Evolutionary conservation across 345 rosid species (phyloP), one percentile per base, ranked within the genome.

Genomic region (Sisymbrium altissimum): DNA sequence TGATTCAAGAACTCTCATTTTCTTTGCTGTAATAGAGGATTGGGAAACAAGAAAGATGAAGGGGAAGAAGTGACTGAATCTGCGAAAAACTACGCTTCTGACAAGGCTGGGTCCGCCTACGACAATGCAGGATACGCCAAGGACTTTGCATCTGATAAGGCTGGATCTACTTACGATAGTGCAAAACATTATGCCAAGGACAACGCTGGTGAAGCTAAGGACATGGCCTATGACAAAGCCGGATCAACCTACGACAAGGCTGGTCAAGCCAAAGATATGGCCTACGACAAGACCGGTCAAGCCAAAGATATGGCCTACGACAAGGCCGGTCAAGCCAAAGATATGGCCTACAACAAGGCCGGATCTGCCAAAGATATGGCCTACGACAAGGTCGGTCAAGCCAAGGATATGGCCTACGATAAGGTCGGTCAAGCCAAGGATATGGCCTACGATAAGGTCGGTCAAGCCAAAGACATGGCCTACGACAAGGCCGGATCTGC

Each of bases 41-140:
- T 70, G 30, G 66, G 80, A 63, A 70, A 7, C 69, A 60, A 66
- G 58, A 72, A 58, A 66, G 64, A 64, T n/a, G 73, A 59, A 67
- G 81, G 41, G 6, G 66, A 71, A 59, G 68, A 72, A 46, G 41
- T 25, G 41, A 64, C 41, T 5, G 68, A 50, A 38, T 45, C 72
- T 38, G 64, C 68, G 0, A 72, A 57, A 68, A 49, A 59, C 41
- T 65, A 53, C 13, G 80, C 66, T 8, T 44, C 21, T 21, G 63
- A 59, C 27, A 64, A 39, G 56, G 79, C 79, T 39, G 83, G 69
- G 53, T 76, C 83, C 39, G 85, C 78, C 66, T 10, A 61, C 68
- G 43, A 64, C 72, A 57, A 66, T 64, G 66, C 61, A 8, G 73
- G 72, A 59, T 36, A 58, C 18, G 73, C 53, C 61, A 52, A 48